Evolutionary conservation across 2,329 filamentous ascomycete species (phyloP), one percentile per base, ranked within the genome.

Genomic region (Ophiocordyceps robertsii): DNA sequence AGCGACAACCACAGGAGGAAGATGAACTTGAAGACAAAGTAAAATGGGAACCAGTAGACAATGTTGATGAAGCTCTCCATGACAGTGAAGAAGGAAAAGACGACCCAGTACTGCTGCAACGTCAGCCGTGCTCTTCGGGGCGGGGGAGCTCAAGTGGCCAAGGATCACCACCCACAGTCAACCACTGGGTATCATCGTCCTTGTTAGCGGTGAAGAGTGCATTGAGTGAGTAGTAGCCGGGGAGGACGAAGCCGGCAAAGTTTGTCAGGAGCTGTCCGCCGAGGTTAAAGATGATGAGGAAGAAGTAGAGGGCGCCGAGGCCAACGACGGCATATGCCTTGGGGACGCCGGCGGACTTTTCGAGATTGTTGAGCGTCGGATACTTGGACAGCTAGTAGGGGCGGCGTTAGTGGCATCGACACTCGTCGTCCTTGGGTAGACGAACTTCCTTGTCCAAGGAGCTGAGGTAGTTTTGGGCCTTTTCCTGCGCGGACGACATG

Each of bases 11-110:
- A 98, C 64, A 98, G 81, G 57, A 96, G 76, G 64, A 96, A 84
- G 61, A 93, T 72, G 62, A 98, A 95, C 78, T 98, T 98, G 84
- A 98, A 96, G 62, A 89, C 90, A 70, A 86, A 98, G 83, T 98
- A 98, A 73, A 98, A 98, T 61, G 92, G 84, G 73, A 93, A 87
- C 85, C 85, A 93, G 76, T 92, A 92, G 49, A 90, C 84, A 49
- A 87, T 83, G 67, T 75, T 88, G 58, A 93, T 68, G 47, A 84
- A 74, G 64, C 83, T 88, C 75, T 93, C 86, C 54, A 87, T 60
- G 40, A 92, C 83, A 48, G 82, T 88, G 66, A 92, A 78, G 67
- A 85, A 82, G 43, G 84, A 70, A 59, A 85, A 92, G 48, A 86
- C 82, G 46, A 93, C 84, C 85, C 85, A 93, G 72, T 93, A 93